Conservation (phyloP, 306 rosid species). For the Benincasa hispida region DNA sequence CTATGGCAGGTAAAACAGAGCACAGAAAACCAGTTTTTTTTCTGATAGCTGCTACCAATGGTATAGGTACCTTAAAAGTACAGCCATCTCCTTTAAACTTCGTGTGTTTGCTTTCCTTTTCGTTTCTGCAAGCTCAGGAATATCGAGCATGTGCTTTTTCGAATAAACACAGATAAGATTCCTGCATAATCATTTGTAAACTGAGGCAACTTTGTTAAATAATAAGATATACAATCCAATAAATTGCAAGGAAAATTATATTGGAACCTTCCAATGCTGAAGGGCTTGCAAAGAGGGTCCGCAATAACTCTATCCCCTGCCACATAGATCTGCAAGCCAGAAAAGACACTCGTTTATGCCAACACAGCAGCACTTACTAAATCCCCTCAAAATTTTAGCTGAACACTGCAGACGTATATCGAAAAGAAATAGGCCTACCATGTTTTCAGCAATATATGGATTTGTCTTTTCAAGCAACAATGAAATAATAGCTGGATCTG, state of each 20-base stretch:
- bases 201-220: neutral
- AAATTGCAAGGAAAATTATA: neutral
- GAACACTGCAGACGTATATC: neutral
- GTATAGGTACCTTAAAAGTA: slow-evolving; percentile 62
- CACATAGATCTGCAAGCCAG: slow-evolving; percentile 52
- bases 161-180: slow-evolving; percentile 98
- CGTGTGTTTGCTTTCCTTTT: slow-evolving; percentile 81
- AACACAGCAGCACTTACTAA: slow-evolving; percentile 14
- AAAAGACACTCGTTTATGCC: slow-evolving; percentile 17
- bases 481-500: slow-evolving; percentile 91
- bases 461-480: slow-evolving; percentile 67
- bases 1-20: neutral
- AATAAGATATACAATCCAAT: neutral
- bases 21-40: neutral
- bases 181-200: slow-evolving; percentile 27
- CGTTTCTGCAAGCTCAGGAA: slow-evolving; percentile 68
- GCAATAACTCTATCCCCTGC: slow-evolving; percentile 96
- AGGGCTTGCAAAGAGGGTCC: slow-evolving; percentile 94
- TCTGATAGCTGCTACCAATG: neutral
- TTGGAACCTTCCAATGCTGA: slow-evolving; percentile 90
- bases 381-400: slow-evolving; percentile 2
- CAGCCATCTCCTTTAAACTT: slow-evolving; percentile 92
- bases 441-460: slow-evolving; percentile 61
- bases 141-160: slow-evolving; percentile 88
- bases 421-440: slow-evolving; percentile 34